phyloP scores from a whole-genome alignment of 768 basidiomycete species.

The Macrolepiota dolichaula region DNA sequence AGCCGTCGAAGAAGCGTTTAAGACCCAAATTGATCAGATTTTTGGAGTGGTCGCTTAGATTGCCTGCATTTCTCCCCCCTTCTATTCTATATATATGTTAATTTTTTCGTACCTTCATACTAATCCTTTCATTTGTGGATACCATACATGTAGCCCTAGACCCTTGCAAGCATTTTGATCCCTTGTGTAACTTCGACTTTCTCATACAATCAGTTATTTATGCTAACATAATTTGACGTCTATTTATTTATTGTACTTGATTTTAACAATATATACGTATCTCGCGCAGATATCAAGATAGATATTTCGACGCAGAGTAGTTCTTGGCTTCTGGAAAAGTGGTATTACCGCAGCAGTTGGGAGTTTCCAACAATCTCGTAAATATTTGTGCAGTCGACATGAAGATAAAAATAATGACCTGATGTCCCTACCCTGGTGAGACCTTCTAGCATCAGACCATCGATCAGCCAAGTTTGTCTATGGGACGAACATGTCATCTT shows the following conservation, averaged over 20 bases:
- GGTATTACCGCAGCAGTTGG: neutral
- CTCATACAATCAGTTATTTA: neutral
- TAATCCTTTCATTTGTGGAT: neutral
- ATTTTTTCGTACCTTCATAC: neutral
- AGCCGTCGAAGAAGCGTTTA: conserved; percentile 69
- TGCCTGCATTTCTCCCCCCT: neutral
- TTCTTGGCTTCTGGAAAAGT: neutral
- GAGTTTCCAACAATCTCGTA: neutral
- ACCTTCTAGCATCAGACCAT: neutral
- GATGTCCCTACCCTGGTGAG: neutral
- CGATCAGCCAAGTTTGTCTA: neutral
- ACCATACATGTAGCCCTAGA: conserved; percentile 8
- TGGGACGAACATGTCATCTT: conserved; percentile 3
- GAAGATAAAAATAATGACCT: neutral
- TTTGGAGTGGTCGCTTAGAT: conserved; percentile 28
- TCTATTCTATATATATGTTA: neutral
- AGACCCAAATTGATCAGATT: conserved; percentile 52
- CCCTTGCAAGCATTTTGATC: neutral
- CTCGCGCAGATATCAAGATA: neutral
- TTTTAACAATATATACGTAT: neutral
- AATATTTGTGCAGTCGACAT: neutral
- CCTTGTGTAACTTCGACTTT: conserved; percentile 1
- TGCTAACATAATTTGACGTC: neutral
- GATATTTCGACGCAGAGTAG: neutral
- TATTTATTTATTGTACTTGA: neutral